Percentiles rank a stretch among this genome's conserved stretches.
Evolutionary conservation across 1,284 basidiomycete species (phyloP).

Genomic region (Ganoderma lingzhi): DNA sequence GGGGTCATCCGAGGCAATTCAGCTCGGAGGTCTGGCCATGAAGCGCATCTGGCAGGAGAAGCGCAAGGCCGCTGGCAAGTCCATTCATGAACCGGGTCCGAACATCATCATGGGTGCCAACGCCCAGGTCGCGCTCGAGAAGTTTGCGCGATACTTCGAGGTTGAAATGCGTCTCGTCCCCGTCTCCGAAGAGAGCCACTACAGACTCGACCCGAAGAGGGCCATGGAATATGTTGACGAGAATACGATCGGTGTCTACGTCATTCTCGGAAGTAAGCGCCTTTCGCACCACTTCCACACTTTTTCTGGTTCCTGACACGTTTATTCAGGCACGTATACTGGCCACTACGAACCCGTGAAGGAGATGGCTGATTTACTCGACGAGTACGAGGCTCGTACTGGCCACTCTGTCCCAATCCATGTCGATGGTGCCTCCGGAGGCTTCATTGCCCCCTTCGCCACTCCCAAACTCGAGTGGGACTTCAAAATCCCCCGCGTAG

Average conservation of each 20-base stretch:
- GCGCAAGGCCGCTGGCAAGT: constrained; percentile 88
- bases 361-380: constrained; percentile 86
- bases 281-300: constrained; percentile 18
- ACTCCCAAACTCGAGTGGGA: constrained; percentile 86
- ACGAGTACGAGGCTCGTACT: constrained; percentile 86
- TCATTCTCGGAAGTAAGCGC: constrained; percentile 75
- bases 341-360: constrained; percentile 94
- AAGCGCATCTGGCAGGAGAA: constrained; percentile 94
- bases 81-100: constrained; percentile 82
- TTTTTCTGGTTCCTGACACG: constrained; percentile 13
- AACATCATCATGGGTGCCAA: constrained; percentile 53
- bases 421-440: constrained; percentile 85
- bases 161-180: constrained; percentile 88
- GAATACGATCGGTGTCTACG: constrained; percentile 87
- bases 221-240: constrained; percentile 92
- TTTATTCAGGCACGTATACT: constrained; percentile 78
- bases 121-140: constrained; percentile 64
- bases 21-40: constrained; percentile 94
- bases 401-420: constrained; percentile 88
- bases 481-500: constrained; percentile 87
- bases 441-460: constrained; percentile 87
- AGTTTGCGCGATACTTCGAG: constrained; percentile 93
- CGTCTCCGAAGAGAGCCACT: constrained; percentile 78
- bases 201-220: constrained; percentile 85
- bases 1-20: constrained; percentile 93